Percentiles rank a stretch among this genome's conserved stretches.
phyloP scores from a whole-genome alignment of 495 filamentous ascomycete genomes.

The Aspergillus kassunensis region DNA sequence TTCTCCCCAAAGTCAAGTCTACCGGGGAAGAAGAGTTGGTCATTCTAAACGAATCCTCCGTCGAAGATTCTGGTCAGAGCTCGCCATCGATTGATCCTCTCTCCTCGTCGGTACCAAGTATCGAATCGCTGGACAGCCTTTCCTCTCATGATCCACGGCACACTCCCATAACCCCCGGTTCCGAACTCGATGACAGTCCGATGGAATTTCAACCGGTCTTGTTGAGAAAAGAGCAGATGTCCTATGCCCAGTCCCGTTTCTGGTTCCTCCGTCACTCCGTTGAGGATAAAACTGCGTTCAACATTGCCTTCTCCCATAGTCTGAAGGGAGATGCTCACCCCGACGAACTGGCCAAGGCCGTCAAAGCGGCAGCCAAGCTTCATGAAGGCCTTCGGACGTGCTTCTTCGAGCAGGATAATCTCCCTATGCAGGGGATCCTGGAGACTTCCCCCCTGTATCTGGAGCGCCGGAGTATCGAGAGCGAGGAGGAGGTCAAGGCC shows the following conservation, averaged over 20 bases:
- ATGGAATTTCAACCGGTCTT: no score
- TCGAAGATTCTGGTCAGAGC: no score
- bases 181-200: no score
- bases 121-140: no score
- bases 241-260: background rate
- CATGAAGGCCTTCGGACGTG: background rate
- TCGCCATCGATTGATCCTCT: no score
- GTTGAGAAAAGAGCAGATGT: background rate
- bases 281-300: background rate
- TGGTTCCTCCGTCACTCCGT: background rate
- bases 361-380: background rate
- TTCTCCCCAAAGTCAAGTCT: no score
- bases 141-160: no score
- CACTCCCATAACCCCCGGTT: no score
- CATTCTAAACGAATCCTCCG: no score
- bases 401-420: background rate
- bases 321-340: background rate
- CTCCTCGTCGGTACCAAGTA: no score
- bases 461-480: background rate
- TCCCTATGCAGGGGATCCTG: background rate
- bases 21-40: no score
- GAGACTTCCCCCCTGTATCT: background rate
- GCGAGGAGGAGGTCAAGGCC: slow-evolving; percentile 12
- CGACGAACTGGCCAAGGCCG: background rate
- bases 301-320: background rate